phyloP scores from a whole-genome alignment of 192 early-diverging fungal species.

The Mortierella alpina region DNA sequence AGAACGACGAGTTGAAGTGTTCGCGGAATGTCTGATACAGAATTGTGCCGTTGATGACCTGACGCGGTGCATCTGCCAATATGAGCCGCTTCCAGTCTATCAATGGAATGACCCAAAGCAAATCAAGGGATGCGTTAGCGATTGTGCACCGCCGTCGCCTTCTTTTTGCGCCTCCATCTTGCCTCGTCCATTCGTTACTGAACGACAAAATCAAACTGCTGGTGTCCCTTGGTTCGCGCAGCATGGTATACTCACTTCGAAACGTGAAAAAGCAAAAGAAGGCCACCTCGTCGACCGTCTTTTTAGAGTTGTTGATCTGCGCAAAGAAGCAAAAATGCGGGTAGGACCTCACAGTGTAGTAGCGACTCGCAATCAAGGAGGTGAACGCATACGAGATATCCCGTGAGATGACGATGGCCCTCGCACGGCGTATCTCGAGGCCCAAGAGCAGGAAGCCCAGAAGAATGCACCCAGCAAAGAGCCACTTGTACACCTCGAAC shows the following conservation, averaged over 20 bases:
- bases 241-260: conserved; percentile 61
- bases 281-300: conserved; percentile 72
- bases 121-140: background rate
- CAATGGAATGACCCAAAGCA: background rate
- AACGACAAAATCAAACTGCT: no score
- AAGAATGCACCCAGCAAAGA: conserved; percentile 71
- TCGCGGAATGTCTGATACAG: conserved; percentile 55
- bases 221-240: no score
- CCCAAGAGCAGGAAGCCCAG: conserved; percentile 77
- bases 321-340: conserved; percentile 86
- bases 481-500: conserved; percentile 60
- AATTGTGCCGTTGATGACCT: conserved; percentile 71
- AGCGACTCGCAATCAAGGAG: conserved; percentile 75
- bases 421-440: conserved; percentile 77
- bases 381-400: conserved; percentile 87
- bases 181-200: no score
- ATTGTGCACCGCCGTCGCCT: no score
- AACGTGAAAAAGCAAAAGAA: conserved; percentile 89
- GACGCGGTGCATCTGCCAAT: conserved; percentile 85
- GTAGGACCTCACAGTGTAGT: conserved; percentile 77
- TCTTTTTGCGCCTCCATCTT: no score
- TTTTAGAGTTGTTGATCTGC: conserved; percentile 73
- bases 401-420: conserved; percentile 65
- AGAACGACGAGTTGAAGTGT: conserved; percentile 4
- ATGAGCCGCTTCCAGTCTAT: conserved; percentile 86